Base-by-base conservation (phyloP, 129 eudicot species). In the Smallanthus sonchifolius region DNA sequence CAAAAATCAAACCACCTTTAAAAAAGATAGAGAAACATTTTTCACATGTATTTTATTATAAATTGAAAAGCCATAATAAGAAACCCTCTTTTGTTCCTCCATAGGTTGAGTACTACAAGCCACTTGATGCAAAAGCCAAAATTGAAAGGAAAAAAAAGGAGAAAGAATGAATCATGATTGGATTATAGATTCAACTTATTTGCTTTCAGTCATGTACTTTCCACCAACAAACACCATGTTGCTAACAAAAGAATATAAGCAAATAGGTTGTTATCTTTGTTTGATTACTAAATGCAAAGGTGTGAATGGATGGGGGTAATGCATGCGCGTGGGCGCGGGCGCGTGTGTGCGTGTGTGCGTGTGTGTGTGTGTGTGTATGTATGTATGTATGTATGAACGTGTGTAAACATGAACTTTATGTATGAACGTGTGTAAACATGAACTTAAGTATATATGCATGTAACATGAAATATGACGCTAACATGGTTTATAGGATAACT, bases 381-480 rank as follows among this genome's bases (percentile, higher is more conserved):
- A 47, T 60, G 13, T 37, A 42, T 15, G 19, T 34, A 56, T 44
- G 4, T 63, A 19, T 63, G 81, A 55, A 20, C 7, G 47, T 4
- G 49, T 48, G 24, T 10, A 44, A 44, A 34, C 49, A 62, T 73
- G 69, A 51, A 60, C 52, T n/a, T 65, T 52, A 71, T 19, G 17
- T 3, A 45, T 13, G 16, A 55, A 20, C 7, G 47, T 4, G 49
- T 48, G 24, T 10, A 44, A 44, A 34, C 49, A 62, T 73, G 69
- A 51, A 60, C 52, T n/a, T 65, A n/a, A n/a, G n/a, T n/a, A n/a
- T n/a, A n/a, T 52, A 71, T 19, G 17, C 1, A 45, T 13, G 16
- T n/a, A n/a, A 73, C 77, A 59, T 42, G 24, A 40, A 20, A 47
- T 74, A 15, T 74, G 39, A 20, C 49, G 66, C 39, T 4, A 60